Evolutionary conservation across 768 basidiomycete genomes (phyloP).

Genomic region (Nevesoporus exiguus): DNA sequence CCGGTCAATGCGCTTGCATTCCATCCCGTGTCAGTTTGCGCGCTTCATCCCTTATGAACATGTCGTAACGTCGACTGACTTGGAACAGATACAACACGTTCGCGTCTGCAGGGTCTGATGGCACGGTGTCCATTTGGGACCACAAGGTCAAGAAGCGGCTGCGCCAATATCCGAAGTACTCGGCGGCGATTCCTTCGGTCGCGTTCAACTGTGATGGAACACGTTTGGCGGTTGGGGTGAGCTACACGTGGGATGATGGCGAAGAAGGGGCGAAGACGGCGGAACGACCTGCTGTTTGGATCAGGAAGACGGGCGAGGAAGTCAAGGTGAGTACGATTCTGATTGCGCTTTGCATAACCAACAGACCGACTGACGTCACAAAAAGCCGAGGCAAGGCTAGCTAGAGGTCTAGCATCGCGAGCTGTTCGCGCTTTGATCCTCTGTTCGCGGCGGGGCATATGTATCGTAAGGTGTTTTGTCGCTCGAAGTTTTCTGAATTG

Average conservation of each 20-base stretch:
- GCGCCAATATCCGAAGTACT: constrained; percentile 83
- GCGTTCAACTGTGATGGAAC: constrained; percentile 83
- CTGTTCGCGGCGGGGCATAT: background rate
- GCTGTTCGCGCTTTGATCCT: background rate
- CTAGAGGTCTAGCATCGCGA: background rate
- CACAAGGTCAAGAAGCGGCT: constrained; percentile 94
- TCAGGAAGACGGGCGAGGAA: constrained; percentile 70
- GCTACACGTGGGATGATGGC: constrained; percentile 90
- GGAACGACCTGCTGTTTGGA: constrained; percentile 56
- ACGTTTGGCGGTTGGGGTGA: constrained; percentile 77
- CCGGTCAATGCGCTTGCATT: constrained; percentile 95
- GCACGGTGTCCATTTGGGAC: constrained; percentile 95
- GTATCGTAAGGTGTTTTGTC: background rate
- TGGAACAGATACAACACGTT: constrained; percentile 82
- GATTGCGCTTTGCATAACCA: background rate
- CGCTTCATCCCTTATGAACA: background rate
- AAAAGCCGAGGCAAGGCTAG: constrained; percentile 23
- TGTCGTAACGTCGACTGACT: background rate
- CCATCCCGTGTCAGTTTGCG: constrained; percentile 71
- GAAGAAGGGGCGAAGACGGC: constrained; percentile 67
- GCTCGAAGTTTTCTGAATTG: background rate
- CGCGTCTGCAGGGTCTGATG: constrained; percentile 92
- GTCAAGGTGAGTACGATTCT: constrained; percentile 53
- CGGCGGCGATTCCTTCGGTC: constrained; percentile 69
- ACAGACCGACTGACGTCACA: background rate